Conservation (phyloP, 495 filamentous ascomycete genomes). For the Sporormia fimetaria region DNA sequence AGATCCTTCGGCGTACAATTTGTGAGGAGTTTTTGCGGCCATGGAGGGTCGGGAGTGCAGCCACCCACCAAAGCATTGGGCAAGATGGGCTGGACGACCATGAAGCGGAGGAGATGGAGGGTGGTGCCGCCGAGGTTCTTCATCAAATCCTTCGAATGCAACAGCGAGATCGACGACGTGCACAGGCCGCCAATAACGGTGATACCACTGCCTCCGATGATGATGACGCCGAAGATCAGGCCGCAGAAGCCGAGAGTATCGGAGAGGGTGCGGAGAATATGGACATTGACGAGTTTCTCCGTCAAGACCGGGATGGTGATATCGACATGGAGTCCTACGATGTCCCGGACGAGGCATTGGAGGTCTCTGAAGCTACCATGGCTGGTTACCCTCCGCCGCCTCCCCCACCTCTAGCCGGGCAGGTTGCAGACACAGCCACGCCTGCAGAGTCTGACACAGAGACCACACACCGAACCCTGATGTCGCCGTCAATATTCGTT, state of each 20-base stretch:
- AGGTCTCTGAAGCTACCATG: conserved; percentile 55
- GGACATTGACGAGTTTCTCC: conserved; percentile 29
- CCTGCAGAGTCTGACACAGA: conserved; percentile 46
- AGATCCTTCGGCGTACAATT: conserved; percentile 66
- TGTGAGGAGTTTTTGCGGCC: conserved; percentile 82
- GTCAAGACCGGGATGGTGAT: conserved; percentile 39
- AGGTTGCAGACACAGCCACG: conserved; percentile 41
- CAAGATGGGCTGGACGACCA: conserved; percentile 86
- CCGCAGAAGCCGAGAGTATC: conserved; percentile 37
- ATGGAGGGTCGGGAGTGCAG: conserved; percentile 78
- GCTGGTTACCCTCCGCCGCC: conserved; percentile 56
- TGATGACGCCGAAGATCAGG: conserved; percentile 25
- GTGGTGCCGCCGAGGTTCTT: conserved; percentile 10
- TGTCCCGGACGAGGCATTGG: conserved; percentile 36
- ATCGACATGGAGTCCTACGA: conserved; percentile 44
- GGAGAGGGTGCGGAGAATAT: conserved; percentile 34
- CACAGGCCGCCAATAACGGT: conserved; percentile 38
- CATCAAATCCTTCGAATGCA: conserved; percentile 4
- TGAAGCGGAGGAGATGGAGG: conserved; percentile 38
- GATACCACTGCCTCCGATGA: conserved; percentile 36
- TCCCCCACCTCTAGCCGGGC: conserved; percentile 47
- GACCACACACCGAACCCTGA: conserved; percentile 4
- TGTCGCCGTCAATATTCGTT: conserved; percentile 26
- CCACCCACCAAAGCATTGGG: conserved; percentile 73
- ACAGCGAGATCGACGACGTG: conserved; percentile 9